Percentiles rank a stretch among this genome's conserved stretches.
Conservation (phyloP, 2,329 filamentous ascomycete genomes). For the Claviceps sp. region DNA sequence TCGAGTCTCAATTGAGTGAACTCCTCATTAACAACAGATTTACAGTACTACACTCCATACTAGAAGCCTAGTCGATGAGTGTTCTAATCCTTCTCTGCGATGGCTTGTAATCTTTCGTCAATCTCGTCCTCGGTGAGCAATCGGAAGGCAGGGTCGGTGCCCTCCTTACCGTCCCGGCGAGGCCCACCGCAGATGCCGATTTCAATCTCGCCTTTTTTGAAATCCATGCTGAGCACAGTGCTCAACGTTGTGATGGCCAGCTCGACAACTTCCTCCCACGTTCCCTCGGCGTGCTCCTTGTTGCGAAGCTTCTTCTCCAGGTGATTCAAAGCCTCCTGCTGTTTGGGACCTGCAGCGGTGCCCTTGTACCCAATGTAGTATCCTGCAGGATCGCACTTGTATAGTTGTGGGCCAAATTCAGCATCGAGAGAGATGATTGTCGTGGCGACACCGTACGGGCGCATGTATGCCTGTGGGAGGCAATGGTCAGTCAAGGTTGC, state of each 20-base stretch:
- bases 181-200: slow-evolving; percentile 94
- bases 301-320: slow-evolving; percentile 99
- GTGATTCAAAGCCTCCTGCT: slow-evolving; percentile 96
- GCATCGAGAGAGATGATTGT: slow-evolving; percentile 90
- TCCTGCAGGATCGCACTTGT: slow-evolving; percentile 95
- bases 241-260: slow-evolving; percentile 89
- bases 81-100: slow-evolving; percentile 89
- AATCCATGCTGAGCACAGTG: slow-evolving; percentile 95
- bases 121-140: slow-evolving; percentile 94
- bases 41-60: not conserved
- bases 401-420: slow-evolving; percentile 85
- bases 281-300: slow-evolving; percentile 85
- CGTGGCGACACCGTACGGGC: slow-evolving; percentile 87
- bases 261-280: slow-evolving; percentile 96
- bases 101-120: slow-evolving; percentile 93
- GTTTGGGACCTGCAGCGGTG: slow-evolving; percentile 91
- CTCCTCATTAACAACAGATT: slow-evolving; percentile 1
- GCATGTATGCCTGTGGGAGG: slow-evolving; percentile 68
- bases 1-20: not conserved
- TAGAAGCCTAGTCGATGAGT: not conserved
- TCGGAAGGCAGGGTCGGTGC: slow-evolving; percentile 67
- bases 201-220: slow-evolving; percentile 98
- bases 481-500: not conserved
- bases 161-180: slow-evolving; percentile 67
- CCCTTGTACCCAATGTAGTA: slow-evolving; percentile 99